Evolutionary conservation across 495 filamentous ascomycete genomes (phyloP).

Genomic region (Xylaria sp.): DNA sequence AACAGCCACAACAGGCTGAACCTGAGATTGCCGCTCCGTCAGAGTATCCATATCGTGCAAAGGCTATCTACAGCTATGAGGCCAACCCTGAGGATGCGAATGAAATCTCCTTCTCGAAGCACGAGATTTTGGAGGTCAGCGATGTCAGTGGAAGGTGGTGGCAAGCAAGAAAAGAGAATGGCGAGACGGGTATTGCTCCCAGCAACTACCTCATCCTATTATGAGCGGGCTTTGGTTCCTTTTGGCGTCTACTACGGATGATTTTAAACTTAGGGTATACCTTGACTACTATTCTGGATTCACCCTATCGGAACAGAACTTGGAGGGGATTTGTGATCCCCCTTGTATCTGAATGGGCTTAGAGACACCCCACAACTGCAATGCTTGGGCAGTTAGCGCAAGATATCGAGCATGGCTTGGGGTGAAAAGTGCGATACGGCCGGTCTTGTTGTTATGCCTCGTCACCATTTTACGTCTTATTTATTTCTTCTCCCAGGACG

Average conservation of each 20-base stretch:
- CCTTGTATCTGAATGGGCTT: conserved; percentile 40
- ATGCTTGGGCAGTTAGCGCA: conserved; percentile 28
- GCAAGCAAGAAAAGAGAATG: conserved; percentile 94
- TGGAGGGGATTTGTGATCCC: conserved; percentile 17
- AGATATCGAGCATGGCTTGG: conserved; percentile 41
- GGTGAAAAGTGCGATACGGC: conserved; percentile 39
- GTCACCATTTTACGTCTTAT: conserved; percentile 36
- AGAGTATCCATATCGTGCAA: conserved; percentile 95
- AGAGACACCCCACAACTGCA: conserved; percentile 30
- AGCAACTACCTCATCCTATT: conserved; percentile 98
- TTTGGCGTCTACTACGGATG: conserved; percentile 33
- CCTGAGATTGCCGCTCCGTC: conserved; percentile 79
- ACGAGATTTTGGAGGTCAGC: conserved; percentile 95
- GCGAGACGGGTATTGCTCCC: conserved; percentile 95
- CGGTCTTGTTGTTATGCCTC: conserved; percentile 32
- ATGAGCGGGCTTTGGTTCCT: conserved; percentile 55
- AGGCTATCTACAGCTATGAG: conserved; percentile 98
- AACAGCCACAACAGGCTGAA: conserved; percentile 47
- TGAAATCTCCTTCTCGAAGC: conserved; percentile 95
- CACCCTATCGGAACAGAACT: conserved; percentile 17
- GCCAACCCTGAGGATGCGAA: conserved; percentile 98
- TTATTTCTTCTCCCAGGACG: conserved; percentile 42
- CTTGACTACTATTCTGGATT: conserved; percentile 29
- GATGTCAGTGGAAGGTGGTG: conserved; percentile 98
- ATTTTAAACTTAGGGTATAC: conserved; percentile 32